These are phyloP conservation scores for Entoloma clypeatum DNA, from an alignment of 1,284 basidiomycete genomes.

Conservation along the genomic window DNA sequence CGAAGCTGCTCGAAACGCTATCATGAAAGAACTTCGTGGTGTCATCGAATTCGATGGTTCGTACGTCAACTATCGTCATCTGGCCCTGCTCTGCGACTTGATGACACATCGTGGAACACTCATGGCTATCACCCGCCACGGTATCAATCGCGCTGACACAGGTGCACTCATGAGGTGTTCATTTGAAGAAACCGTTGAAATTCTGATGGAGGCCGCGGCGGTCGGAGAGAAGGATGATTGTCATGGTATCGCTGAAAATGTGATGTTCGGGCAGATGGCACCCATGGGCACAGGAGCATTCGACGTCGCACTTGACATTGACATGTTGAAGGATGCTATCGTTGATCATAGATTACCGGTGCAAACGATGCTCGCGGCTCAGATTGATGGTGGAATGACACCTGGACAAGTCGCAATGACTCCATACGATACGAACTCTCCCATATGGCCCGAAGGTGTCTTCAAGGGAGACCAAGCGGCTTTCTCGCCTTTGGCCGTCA, in stretches of 20 bases:
- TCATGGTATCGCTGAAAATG: slow-evolving; percentile 97
- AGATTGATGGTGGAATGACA: slow-evolving; percentile 86
- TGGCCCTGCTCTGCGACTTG: slow-evolving; percentile 92
- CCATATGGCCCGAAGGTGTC: slow-evolving; percentile 66
- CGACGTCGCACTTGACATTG: slow-evolving; percentile 94
- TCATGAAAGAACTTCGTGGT: slow-evolving; percentile 88
- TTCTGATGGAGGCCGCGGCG: slow-evolving; percentile 97
- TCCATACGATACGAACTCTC: slow-evolving; percentile 90
- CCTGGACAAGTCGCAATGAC: slow-evolving; percentile 91
- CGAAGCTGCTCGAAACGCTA: slow-evolving; percentile 91
- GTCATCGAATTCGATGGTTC: slow-evolving; percentile 99
- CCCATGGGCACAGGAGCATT: slow-evolving; percentile 97
- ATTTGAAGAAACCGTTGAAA: slow-evolving; percentile 99
- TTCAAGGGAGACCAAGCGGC: slow-evolving; percentile 84
- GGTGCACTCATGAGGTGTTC: slow-evolving; percentile 98
- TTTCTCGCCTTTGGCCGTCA: slow-evolving; percentile 92
- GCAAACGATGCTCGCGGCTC: slow-evolving; percentile 77
- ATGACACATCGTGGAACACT: slow-evolving; percentile 97
- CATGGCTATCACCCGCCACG: slow-evolving; percentile 99
- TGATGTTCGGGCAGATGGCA: slow-evolving; percentile 98
- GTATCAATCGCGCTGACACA: slow-evolving; percentile 97
- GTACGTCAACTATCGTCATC: slow-evolving; percentile 98
- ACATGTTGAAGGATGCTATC: slow-evolving; percentile 99
- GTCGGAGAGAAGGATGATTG: slow-evolving; percentile 98
- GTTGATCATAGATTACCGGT: slow-evolving; percentile 94